Percentiles rank a stretch among this genome's conserved stretches.
Conservation (phyloP, 192 early-diverging fungal species). For the Coemansia sp. region DNA sequence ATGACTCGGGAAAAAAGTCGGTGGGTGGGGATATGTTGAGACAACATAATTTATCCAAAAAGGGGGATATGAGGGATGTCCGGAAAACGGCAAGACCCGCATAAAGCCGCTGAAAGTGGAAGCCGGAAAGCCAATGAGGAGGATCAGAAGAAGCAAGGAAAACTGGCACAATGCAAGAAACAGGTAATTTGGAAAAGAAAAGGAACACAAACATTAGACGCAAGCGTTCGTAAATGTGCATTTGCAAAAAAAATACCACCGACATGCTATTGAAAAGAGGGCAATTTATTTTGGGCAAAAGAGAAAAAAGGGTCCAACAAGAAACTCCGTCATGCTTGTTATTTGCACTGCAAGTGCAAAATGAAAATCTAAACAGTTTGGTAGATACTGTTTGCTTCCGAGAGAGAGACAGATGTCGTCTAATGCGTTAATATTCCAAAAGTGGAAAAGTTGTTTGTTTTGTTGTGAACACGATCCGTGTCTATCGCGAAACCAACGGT, state of each 20-base stretch:
- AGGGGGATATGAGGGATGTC: neutral
- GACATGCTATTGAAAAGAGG: neutral
- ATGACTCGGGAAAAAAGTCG: neutral
- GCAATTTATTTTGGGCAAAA: neutral
- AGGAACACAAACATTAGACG: neutral
- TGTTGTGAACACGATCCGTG: neutral
- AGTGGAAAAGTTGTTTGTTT: neutral
- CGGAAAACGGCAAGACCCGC: neutral
- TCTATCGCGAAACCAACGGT: neutral
- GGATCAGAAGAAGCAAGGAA: no score
- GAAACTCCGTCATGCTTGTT: neutral
- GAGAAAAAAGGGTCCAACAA: neutral
- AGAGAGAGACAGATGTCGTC: neutral
- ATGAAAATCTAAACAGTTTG: constrained; percentile 2
- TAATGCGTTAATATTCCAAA: neutral
- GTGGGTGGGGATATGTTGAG: neutral
- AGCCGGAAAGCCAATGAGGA: no score
- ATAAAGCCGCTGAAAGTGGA: neutral
- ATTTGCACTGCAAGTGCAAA: neutral
- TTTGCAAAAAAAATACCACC: no score
- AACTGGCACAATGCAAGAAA: neutral
- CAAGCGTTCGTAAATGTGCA: neutral
- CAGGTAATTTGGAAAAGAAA: no score
- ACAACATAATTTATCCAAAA: neutral
- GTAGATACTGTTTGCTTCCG: neutral